Percentiles rank a stretch among this genome's conserved stretches.
These are phyloP conservation scores for Daldinia sp. DNA, from an alignment of 2,329 filamentous ascomycete genomes.

Conservation along the genomic window DNA sequence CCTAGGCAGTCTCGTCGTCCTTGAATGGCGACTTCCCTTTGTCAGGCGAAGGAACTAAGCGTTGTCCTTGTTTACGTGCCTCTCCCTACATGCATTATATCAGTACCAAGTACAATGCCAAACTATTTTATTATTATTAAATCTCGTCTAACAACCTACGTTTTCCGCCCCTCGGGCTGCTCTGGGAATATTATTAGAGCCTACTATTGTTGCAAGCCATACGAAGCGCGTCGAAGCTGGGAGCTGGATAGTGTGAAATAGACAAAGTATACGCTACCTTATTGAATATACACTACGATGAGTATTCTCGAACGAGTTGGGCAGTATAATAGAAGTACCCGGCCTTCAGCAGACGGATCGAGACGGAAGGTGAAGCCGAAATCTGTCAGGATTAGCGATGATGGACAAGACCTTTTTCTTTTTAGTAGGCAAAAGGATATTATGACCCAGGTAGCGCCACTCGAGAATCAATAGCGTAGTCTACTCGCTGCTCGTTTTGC, in stretches of 20 bases:
- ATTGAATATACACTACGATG: slow-evolving; percentile 26
- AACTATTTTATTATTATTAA: background rate
- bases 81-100: background rate
- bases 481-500: background rate
- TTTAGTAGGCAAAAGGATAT: slow-evolving; percentile 42
- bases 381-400: slow-evolving; percentile 36
- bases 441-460: slow-evolving; percentile 41
- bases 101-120: background rate
- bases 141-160: background rate
- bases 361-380: slow-evolving; percentile 37
- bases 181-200: too few species aligned
- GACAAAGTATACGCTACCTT: background rate
- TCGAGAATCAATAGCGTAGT: background rate
- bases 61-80: background rate
- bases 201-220: background rate
- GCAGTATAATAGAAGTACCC: slow-evolving; percentile 37
- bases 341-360: slow-evolving; percentile 29
- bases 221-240: background rate
- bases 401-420: slow-evolving; percentile 35
- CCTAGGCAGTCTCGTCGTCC: background rate
- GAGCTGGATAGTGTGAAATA: background rate
- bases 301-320: slow-evolving; percentile 43
- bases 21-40: slow-evolving; percentile 18
- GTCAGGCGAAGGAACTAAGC: background rate
- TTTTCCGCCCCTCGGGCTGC: background rate